Conservation (phyloP, 495 filamentous ascomycete genomes). For the Thozetella sp. region DNA sequence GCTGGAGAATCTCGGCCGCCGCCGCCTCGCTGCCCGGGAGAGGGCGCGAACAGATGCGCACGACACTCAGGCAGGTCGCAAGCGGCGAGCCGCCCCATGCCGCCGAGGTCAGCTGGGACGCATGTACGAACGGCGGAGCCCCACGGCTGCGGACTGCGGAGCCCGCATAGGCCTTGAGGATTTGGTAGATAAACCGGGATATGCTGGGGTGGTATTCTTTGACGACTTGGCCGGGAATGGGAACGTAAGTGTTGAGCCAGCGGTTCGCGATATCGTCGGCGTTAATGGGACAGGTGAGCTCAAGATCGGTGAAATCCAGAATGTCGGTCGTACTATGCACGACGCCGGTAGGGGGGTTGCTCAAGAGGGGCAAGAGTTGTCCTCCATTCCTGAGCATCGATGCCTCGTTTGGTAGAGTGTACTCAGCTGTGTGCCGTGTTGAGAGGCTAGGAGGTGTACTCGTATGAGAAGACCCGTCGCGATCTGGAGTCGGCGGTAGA, state of each 20-base stretch:
- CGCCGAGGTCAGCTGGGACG: slow-evolving; percentile 23
- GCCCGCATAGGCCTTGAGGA: slow-evolving; percentile 42
- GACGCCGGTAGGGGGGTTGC: slow-evolving; percentile 12
- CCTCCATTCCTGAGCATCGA: no score
- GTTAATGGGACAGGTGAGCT: slow-evolving; percentile 44
- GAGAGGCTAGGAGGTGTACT: not conserved
- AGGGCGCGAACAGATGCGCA: slow-evolving; percentile 39
- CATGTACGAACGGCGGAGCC: slow-evolving; percentile 42
- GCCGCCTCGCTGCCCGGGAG: slow-evolving; percentile 38
- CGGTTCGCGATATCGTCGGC: slow-evolving; percentile 45
- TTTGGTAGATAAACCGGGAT: slow-evolving; percentile 36
- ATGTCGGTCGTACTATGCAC: not conserved
- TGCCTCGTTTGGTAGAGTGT: not conserved
- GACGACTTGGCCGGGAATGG: slow-evolving; percentile 32
- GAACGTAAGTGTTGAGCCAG: slow-evolving; percentile 46
- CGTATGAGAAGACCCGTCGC: not conserved
- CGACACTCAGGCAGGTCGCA: slow-evolving; percentile 43
- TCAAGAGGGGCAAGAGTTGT: not conserved
- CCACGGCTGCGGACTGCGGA: slow-evolving; percentile 35
- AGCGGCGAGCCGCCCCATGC: slow-evolving; percentile 26
- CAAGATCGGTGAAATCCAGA: slow-evolving; percentile 23
- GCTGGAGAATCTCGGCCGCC: not conserved
- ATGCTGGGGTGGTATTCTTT: slow-evolving; percentile 37
- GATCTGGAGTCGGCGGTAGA: not conserved
- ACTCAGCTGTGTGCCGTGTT: not conserved